phyloP scores from a whole-genome alignment of 345 rosid genomes.

The Rhodamnia argentea region DNA sequence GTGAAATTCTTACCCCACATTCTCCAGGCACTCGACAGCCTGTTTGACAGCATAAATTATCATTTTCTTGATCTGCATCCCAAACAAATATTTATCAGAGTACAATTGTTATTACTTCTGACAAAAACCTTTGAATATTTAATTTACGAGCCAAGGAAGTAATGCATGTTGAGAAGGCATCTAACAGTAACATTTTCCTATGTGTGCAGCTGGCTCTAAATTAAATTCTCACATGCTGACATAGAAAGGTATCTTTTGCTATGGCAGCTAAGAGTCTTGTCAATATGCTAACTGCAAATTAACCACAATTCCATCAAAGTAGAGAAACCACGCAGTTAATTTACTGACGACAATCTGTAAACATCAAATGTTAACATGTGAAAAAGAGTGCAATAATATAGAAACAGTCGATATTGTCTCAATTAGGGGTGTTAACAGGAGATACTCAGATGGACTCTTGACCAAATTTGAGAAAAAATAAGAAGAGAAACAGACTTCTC shows the following conservation, averaged over 20 bases:
- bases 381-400: background rate
- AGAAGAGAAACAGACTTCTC: background rate
- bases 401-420: background rate
- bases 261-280: background rate
- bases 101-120: background rate
- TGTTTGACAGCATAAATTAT: conserved; percentile 20
- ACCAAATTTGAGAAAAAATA: background rate
- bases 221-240: background rate
- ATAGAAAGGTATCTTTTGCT: background rate
- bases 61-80: conserved; percentile 51
- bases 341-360: background rate
- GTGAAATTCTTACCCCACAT: background rate
- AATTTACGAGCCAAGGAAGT: background rate
- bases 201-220: background rate
- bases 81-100: background rate
- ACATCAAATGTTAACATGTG: background rate
- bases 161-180: background rate
- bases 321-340: background rate
- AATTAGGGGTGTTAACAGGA: background rate
- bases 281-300: background rate
- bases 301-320: background rate
- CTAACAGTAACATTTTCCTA: background rate
- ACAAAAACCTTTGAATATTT: background rate
- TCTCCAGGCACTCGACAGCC: conserved; percentile 14
- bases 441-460: background rate